These are phyloP conservation scores for Fomitopsis pinicola DNA, from an alignment of 1,284 basidiomycete species.

Conservation along the genomic window DNA sequence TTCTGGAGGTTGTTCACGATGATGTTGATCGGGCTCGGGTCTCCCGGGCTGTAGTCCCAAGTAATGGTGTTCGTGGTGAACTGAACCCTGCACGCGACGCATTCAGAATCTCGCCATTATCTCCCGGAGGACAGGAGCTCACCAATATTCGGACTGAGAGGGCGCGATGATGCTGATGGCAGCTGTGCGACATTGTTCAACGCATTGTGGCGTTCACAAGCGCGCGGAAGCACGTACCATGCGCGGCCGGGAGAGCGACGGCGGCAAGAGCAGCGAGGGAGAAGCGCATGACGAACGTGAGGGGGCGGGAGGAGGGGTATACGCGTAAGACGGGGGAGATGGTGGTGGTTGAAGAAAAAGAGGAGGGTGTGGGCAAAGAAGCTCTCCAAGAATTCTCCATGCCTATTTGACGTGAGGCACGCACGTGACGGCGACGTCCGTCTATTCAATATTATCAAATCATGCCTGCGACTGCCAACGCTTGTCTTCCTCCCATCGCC, in stretches of 20 bases:
- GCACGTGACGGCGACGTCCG: slow-evolving; percentile 2
- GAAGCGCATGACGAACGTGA: slow-evolving; percentile 17
- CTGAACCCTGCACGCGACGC: slow-evolving; percentile 28
- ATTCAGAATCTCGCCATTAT: background rate
- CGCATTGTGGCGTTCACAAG: background rate
- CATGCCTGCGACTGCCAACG: background rate
- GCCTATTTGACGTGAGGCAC: background rate
- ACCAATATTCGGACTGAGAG: slow-evolving; percentile 32
- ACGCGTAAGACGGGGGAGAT: background rate
- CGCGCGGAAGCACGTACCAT: slow-evolving; percentile 22
- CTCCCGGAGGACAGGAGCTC: background rate
- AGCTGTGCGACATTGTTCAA: slow-evolving; percentile 14
- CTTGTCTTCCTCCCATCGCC: background rate
- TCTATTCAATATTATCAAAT: background rate
- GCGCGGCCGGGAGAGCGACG: slow-evolving; percentile 23
- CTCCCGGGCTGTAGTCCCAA: slow-evolving; percentile 30
- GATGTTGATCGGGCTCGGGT: slow-evolving; percentile 33
- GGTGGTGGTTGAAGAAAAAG: slow-evolving; percentile 9
- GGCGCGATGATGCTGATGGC: slow-evolving; percentile 30
- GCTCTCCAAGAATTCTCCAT: background rate
- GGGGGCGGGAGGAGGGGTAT: background rate
- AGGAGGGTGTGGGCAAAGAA: background rate
- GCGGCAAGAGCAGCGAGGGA: slow-evolving; percentile 29
- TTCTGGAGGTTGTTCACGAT: slow-evolving; percentile 30
- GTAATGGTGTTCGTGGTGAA: slow-evolving; percentile 32